Evolutionary conservation across 2,329 filamentous ascomycete species (phyloP), one percentile per base, ranked within the genome.

Genomic region (Dothideomycetes sp.): DNA sequence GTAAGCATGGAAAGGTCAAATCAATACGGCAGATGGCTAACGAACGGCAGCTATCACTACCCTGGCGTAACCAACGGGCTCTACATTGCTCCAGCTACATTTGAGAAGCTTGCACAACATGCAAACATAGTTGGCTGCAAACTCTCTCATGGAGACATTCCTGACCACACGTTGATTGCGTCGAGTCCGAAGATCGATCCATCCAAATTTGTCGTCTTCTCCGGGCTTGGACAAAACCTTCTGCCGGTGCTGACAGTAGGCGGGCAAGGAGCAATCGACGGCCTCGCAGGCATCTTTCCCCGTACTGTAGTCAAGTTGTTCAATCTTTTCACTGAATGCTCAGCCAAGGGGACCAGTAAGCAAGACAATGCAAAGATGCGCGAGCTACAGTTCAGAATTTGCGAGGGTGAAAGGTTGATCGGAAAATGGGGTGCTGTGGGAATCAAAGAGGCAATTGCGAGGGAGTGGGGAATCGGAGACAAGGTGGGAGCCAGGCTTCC

Each of bases 111-210:
- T 18, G 66, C 78, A 5, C 61, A 68, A 40, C 77, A 81, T 53
- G 68, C 73, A 19, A 81, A 81, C 52, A 80, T 81, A 42, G 77
- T 81, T 3, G 78, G 78, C 37, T 79, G 74, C 60, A 82, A 82
- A 60, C 71, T 82, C 49, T 81, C 76, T 1, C 78, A 82, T 54
- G 77, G 75, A 37, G 75, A 80, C 52, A 67, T 81, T 34, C 78
- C 75, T n/a, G 66, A 72, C 49, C 76, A 79, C 53, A 66, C 71
- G 4, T 72, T 79, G 54, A 70, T 81, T 42, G 74, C 73, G 3
- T 65, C 69, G 3, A 72, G 69, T 49, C 77, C 77, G 0, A 54
- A 63, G 35, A 77, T 81, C 52, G 72, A 80, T 55, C 68, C 74
- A 50, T 51, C 57, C 2, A 60, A 69, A 34, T 81, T 81, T 61